phyloP scores from a whole-genome alignment of 2,329 filamentous ascomycete genomes.

The Alternaria infectoria region DNA sequence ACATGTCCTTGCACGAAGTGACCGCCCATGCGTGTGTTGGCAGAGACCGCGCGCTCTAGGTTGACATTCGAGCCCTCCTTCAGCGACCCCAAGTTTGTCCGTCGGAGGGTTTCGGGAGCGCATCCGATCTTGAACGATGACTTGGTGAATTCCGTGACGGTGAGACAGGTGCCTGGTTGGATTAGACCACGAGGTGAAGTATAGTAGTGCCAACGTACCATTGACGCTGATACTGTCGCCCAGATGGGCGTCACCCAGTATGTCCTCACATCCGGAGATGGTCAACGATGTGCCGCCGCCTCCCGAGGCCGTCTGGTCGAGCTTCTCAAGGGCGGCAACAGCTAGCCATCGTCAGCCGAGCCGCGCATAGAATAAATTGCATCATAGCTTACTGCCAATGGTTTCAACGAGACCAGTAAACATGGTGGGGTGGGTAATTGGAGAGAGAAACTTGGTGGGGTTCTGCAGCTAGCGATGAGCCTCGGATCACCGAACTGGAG shows the following conservation, averaged over 20 bases:
- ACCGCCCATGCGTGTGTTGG: conserved; percentile 93
- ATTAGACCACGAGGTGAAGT: neutral
- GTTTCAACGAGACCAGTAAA: conserved; percentile 76
- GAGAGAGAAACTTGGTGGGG: conserved; percentile 26
- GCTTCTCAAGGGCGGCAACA: conserved; percentile 78
- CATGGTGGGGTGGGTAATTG: conserved; percentile 62
- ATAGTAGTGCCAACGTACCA: conserved; percentile 56
- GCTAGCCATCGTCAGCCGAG: conserved; percentile 61
- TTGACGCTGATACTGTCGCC: conserved; percentile 97
- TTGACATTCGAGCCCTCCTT: conserved; percentile 74
- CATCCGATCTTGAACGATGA: conserved; percentile 85
- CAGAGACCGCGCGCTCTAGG: conserved; percentile 90
- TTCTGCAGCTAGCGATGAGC: conserved; percentile 20
- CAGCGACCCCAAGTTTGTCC: conserved; percentile 89
- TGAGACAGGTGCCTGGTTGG: conserved; percentile 77
- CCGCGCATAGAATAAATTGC: conserved; percentile 9
- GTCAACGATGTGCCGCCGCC: conserved; percentile 88
- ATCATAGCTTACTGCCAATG: conserved; percentile 75
- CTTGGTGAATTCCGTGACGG: conserved; percentile 75
- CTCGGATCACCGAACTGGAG: conserved; percentile 21
- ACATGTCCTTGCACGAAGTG: conserved; percentile 99
- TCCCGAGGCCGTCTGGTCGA: conserved; percentile 73
- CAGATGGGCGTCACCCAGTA: conserved; percentile 81
- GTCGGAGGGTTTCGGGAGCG: conserved; percentile 91
- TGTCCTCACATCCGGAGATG: conserved; percentile 74